Base-by-base conservation (phyloP, 176 grass and related monocot species). In the Cenchrus americanus region DNA sequence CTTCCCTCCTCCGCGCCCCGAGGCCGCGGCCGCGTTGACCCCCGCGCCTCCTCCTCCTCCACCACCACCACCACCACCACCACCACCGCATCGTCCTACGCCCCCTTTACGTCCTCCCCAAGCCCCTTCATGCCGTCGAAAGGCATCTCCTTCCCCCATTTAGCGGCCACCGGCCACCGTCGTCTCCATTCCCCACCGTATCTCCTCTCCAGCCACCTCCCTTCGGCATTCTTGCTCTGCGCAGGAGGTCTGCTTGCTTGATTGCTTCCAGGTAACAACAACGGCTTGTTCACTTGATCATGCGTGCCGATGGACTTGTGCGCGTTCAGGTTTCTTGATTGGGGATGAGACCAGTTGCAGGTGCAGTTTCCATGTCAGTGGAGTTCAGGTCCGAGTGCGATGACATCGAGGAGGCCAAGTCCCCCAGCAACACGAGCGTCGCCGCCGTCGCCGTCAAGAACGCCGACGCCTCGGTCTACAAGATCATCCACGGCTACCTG, bases 341-440 rank as follows among this genome's bases (percentile, higher is more conserved):
- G 41, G 60, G 60, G 15, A 84, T 57, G 22, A 5, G 43, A 44
- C 9, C 43, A 44, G 24, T 23, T 75, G 62, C 84, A 92, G 91
- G 71, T 84, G 65, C 22, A 74, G 73, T 42, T 7, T 71, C 81
- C 66, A 97, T 97, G 94, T 88, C 92, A 75, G 7, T 88, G 62
- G 89, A 92, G 66, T 90, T 80, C 85, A 94, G 62, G 66, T 57
- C 82, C 82, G 80, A 86, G 79, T 90, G 86, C 71, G 62, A 87
- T 91, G 92, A 90, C 88, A 75, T 94, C 82, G 86, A 94, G 89
- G 92, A 94, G 60, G 85, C 78, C 72, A 82, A 88, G 66, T 84
- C 86, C 51, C 86, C 87, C 67, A 90, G 82, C 83, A 90, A 89
- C 86, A 82, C 60, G 5, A 92, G 75, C 70, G 76, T 84, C 87